Evolutionary conservation across 2,329 filamentous ascomycete species (phyloP), one percentile per base, ranked within the genome.

Genomic region (Verticillium nubilum): DNA sequence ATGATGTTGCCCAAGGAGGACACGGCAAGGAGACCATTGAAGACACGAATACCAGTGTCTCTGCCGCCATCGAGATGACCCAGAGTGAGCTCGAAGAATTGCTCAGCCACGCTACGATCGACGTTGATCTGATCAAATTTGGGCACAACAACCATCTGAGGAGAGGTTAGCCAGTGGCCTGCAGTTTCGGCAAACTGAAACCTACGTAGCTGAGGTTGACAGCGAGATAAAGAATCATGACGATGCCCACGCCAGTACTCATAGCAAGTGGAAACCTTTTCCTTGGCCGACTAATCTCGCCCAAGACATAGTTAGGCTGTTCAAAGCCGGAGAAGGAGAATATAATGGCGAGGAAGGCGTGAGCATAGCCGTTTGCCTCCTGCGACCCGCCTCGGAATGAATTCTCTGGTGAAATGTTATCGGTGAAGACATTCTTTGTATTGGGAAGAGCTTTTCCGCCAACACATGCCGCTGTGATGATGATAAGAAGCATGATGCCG

Each of bases 1-100:
- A 85, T 73, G 50, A 86, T 79, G 65, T 86, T 85, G 0, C 83
- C 82, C 55, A 85, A 74, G 26, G 77, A 80, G 2, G 79, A 82
- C 27, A 86, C 69, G 3, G 83, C 81, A 6, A 84, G 72, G 50
- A 86, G 76, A 0, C 74, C 78, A 15, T 80, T 74, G 60, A 83
- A 73, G 7, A 80, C 74, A 1, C 72, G 69, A 5, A 70, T 65
- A 9, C 68, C 69, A 4, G 65, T 60, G 1, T 66, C 59, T 3
- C 68, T 66, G 15, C 69, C 56, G 2, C 62, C 25, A 6, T 56
- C 71, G 9, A 75, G 61, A 15, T 67, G 58, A 15, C 71, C 70
- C 17, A 71, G 62, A 0, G 71, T 72, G 17, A 65, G 58, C 60
- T 73, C 52, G 27, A 78, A 74, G 63, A 77, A 76, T 15, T 62